A percentile compares a stretch with the other conserved stretches of the same genome.
Conservation (phyloP, 2,329 filamentous ascomycete genomes). For the Lachnellula subtilissima region DNA sequence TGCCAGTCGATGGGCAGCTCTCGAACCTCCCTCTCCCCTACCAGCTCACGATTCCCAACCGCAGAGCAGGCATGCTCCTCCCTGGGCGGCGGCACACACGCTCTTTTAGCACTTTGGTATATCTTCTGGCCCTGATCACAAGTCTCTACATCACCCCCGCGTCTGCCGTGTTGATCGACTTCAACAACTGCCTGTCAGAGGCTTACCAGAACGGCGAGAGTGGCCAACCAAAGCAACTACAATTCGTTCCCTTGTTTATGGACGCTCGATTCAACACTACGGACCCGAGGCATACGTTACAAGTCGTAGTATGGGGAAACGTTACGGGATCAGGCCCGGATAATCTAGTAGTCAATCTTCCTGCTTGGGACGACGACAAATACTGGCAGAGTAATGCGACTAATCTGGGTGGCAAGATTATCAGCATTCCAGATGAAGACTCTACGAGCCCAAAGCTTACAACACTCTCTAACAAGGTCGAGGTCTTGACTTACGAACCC, state of each 20-base stretch:
- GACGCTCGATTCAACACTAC: slow-evolving; percentile 67
- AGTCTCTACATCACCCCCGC: slow-evolving; percentile 36
- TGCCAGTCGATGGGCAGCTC: neutral
- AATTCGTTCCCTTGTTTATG: slow-evolving; percentile 73
- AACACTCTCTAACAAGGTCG: slow-evolving; percentile 67
- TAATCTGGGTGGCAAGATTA: slow-evolving; percentile 68
- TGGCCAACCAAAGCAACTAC: slow-evolving; percentile 56
- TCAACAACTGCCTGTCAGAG: slow-evolving; percentile 75
- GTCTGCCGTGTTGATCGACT: slow-evolving; percentile 64
- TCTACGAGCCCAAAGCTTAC: slow-evolving; percentile 51
- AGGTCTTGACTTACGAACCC: slow-evolving; percentile 73
- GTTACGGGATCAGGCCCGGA: slow-evolving; percentile 62
- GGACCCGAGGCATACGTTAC: slow-evolving; percentile 58
- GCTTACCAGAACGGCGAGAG: slow-evolving; percentile 52
- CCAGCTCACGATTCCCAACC: neutral
- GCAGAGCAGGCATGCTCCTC: slow-evolving; percentile 3
- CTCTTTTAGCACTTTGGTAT: slow-evolving; percentile 12
- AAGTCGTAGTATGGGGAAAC: slow-evolving; percentile 83
- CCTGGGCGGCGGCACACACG: slow-evolving; percentile 3
- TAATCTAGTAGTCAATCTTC: slow-evolving; percentile 48
- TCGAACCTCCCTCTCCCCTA: neutral
- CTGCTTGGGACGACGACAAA: slow-evolving; percentile 50
- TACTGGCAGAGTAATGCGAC: slow-evolving; percentile 55
- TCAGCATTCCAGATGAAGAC: slow-evolving; percentile 41
- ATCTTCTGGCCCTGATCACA: slow-evolving; percentile 22